These are phyloP conservation scores for Rubroboletus satanas DNA, from an alignment of 768 basidiomycete species.

Conservation along the genomic window DNA sequence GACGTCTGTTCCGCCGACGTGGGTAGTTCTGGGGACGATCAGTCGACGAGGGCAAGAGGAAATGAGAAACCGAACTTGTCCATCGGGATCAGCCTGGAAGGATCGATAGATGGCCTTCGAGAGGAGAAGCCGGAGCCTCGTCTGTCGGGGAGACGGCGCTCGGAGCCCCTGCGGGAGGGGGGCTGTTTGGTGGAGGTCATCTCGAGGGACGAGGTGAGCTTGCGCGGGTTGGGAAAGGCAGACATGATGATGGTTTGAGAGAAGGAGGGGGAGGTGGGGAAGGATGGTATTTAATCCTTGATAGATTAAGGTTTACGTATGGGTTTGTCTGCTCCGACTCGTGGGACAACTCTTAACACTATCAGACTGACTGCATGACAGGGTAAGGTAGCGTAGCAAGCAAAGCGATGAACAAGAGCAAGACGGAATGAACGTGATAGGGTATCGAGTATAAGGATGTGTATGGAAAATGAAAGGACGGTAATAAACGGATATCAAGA, in stretches of 20 bases:
- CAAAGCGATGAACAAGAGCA: conserved; percentile 12
- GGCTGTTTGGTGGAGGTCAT: conserved; percentile 31
- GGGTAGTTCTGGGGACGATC: conserved; percentile 38
- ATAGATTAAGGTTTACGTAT: conserved; percentile 15
- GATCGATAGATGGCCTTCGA: conserved; percentile 72
- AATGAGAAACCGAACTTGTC: conserved; percentile 53
- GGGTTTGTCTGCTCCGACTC: neutral
- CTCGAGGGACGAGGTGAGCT: conserved; percentile 27
- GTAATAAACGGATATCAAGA: conserved; percentile 30
- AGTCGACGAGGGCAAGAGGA: neutral
- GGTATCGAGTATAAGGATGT: conserved; percentile 20
- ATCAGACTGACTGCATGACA: conserved; percentile 2
- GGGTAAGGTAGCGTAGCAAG: conserved; percentile 3
- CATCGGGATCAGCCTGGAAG: conserved; percentile 72
- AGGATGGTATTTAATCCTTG: conserved; percentile 8
- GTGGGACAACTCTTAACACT: conserved; percentile 1
- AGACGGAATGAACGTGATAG: conserved; percentile 21
- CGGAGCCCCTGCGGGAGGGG: conserved; percentile 43
- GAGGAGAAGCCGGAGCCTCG: conserved; percentile 52
- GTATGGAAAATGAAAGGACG: conserved; percentile 20
- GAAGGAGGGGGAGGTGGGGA: neutral
- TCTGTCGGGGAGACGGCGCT: conserved; percentile 43
- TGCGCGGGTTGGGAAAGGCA: conserved; percentile 17
- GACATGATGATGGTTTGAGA: conserved; percentile 20
- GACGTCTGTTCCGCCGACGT: conserved; percentile 58